Base-by-base conservation (phyloP, 2,329 filamentous ascomycete species). In the Plectosphaerella plurivora region DNA sequence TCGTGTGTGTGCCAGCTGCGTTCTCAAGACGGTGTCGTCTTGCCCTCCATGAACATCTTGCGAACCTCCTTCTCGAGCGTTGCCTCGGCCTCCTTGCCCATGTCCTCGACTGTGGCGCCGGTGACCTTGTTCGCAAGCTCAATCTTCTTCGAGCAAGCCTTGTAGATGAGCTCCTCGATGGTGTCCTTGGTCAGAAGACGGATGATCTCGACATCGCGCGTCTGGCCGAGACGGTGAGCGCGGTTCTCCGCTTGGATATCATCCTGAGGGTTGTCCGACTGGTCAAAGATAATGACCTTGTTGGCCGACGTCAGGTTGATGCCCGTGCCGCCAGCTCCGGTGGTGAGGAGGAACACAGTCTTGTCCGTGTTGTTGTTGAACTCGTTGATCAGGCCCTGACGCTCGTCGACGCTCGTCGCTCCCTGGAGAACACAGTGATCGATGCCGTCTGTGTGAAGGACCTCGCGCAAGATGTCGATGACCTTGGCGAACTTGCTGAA, bases 181-280 rank as follows among this genome's bases (percentile, higher is more conserved):
- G 93, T 96, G 52, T 80, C 82, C 52, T 79, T 81, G 0, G 89
- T 89, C 51, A 99, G 87, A 1, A 99, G 78, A 28, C 91, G 79
- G 41, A 96, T 84, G 41, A 99, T 88, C 66, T 99, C 93, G 2
- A 99, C 94, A 36, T 93, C 88, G 15, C 89, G 79, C 28, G 83
- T 92, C 74, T 99, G 94, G 0, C 94, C 94, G 9, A 99, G 89
- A 14, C 94, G 87, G 71, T 99, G 94, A 0, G 94, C 94, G 16
- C 94, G 86, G 68, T 99, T 97, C 75, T 97, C 94, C 0, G 94
- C 94, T 68, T 99, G 94, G n/a, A 96, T 86, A 65, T 99, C 94
- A 60, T 97, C 93, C 66, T 99, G 94, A 0, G 94, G 94, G 61
- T 99, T 99, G 73, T 97, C 96, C n/a, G 87, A 90, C 57, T 89